Percentiles rank a stretch among this genome's conserved stretches.
These are phyloP conservation scores for Neurospora tetrasperma DNA, from an alignment of 495 filamentous ascomycete genomes.

Conservation along the genomic window DNA sequence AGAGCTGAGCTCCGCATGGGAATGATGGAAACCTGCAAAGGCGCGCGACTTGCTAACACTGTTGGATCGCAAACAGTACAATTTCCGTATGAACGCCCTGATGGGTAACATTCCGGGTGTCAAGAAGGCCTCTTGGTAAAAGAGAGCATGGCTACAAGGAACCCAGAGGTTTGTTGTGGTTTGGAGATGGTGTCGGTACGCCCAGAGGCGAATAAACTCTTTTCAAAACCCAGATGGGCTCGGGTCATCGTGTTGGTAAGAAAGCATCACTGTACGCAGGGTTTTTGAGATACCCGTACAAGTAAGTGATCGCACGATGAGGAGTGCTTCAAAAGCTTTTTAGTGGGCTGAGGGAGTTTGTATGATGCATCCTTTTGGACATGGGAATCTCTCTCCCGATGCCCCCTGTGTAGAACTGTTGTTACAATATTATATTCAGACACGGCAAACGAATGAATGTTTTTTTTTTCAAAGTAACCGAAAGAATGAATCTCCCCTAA, in stretches of 20 bases:
- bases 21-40: not conserved
- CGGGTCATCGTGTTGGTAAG: not conserved
- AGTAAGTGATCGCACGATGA: not conserved
- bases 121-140: conserved; percentile 90
- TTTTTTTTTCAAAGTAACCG: not conserved
- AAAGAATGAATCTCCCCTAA: not conserved
- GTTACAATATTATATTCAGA: conserved; percentile 17
- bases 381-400: not conserved
- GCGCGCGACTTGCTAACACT: conserved; percentile 17
- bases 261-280: not conserved
- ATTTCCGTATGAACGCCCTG: conserved; percentile 82
- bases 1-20: not conserved
- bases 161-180: not conserved
- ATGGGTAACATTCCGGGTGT: conserved; percentile 86
- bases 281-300: not conserved
- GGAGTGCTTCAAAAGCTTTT: not conserved
- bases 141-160: not conserved
- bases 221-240: not conserved
- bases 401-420: conserved; percentile 13
- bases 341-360: conserved; percentile 3
- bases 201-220: not conserved
- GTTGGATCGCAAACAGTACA: conserved; percentile 48
- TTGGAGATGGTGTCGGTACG: not conserved
- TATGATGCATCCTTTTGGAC: conserved; percentile 4
- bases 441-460: conserved; percentile 1